Base-by-base conservation (phyloP, 495 filamentous ascomycete species). In the Aspergillus cavernicola region DNA sequence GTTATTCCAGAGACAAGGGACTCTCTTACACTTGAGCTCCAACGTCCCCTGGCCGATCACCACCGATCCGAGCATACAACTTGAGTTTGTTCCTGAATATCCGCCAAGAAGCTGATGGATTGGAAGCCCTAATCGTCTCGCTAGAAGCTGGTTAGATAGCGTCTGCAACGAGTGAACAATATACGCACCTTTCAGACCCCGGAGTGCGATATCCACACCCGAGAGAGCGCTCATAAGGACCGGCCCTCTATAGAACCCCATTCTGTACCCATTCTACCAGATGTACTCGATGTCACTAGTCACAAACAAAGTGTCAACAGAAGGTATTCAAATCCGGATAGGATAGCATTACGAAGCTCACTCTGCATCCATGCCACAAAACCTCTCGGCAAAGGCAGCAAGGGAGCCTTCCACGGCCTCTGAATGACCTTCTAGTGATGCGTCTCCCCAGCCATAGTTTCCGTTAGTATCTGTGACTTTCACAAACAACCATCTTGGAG, bases 1-100 rank as follows among this genome's bases (percentile, higher is more conserved):
- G n/a, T 23, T 11, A 24, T 26, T n/a, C 15, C 37, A 3, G 24
- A 32, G n/a, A 40, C 18, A 46, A 18, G 5, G 4, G 13, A 28
- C 4, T 7, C 18, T 36, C 42, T 10, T 42, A 55, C 52, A 44
- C 52, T 39, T 55, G 52, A 20, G 16, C 63, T 55, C 80, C 77
- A 3, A 90, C 80, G 56, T 89, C 87, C 19, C 66, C 56, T 6
- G 87, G 87, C 4, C 85, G 73, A 56, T 90, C 87, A 8, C 87
- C 87, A n/a, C 87, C 87, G 58, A 90, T 90, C 87, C 86, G 90
- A 12, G 84, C 81, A 62, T 91, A 91, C 6, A 90, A 86, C 49
- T 77, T 79, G n/a, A 89, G 60, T 62, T 84, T 86, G 57, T 86
- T 70, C 23, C 87, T 73, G 29, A 90, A 80, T 57, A 86, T 13